phyloP scores from a whole-genome alignment of 371 early-diverging fungal genomes.

The Mortierella sp. region DNA sequence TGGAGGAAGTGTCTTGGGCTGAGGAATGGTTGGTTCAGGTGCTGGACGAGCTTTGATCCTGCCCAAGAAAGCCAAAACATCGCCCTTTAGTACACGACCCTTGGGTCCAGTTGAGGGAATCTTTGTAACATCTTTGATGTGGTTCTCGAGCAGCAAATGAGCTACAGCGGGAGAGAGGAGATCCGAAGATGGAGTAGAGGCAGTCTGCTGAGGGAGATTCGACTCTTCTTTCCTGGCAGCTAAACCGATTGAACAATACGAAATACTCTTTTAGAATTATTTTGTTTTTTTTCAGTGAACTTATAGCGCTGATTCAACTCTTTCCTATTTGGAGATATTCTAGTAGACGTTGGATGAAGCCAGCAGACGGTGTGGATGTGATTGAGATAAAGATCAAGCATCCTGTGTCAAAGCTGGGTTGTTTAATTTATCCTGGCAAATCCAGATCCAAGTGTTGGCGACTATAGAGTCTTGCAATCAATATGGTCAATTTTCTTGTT shows the following conservation, averaged over 20 bases:
- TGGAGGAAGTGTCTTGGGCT: constrained; percentile 52
- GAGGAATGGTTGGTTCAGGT: constrained; percentile 59
- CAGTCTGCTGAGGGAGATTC: constrained; percentile 24
- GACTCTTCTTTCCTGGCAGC: constrained; percentile 64
- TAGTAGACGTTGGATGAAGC: neutral
- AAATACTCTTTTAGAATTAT: neutral
- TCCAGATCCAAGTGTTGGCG: neutral
- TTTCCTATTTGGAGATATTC: neutral
- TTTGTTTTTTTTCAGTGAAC: neutral
- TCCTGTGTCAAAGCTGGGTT: neutral
- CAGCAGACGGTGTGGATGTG: neutral
- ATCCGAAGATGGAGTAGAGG: constrained; percentile 56
- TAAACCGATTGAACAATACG: constrained; percentile 21
- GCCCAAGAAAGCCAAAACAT: constrained; percentile 84
- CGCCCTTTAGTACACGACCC: constrained; percentile 92
- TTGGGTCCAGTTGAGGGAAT: constrained; percentile 89
- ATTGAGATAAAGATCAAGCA: neutral
- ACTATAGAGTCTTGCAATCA: neutral
- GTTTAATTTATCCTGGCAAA: neutral
- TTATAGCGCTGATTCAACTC: neutral
- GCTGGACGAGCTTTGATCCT: constrained; percentile 68
- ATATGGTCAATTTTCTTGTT: neutral
- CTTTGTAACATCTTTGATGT: constrained; percentile 66
- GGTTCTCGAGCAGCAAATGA: constrained; percentile 68
- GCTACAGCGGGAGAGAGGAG: constrained; percentile 81